Percentiles rank a stretch among this genome's conserved stretches.
These are phyloP conservation scores for Suillus variegatus DNA, from an alignment of 768 basidiomycete genomes.

Conservation along the genomic window DNA sequence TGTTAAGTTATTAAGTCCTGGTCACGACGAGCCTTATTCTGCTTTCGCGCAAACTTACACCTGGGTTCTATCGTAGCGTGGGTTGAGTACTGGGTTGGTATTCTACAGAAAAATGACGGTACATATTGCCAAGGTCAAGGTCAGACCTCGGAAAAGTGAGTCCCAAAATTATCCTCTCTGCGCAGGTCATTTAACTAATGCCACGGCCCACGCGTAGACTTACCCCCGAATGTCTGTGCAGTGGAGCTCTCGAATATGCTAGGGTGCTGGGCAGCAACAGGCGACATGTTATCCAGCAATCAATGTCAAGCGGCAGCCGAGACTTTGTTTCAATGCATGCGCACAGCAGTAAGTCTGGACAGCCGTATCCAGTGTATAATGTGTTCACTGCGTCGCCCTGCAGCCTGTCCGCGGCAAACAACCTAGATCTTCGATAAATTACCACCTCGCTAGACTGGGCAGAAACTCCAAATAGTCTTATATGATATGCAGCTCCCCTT, in stretches of 20 bases:
- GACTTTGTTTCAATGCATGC: constrained; percentile 78
- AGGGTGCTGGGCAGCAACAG: constrained; percentile 80
- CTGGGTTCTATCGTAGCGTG: background rate
- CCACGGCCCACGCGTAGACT: constrained; percentile 17
- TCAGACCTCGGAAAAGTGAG: constrained; percentile 74
- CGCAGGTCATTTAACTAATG: constrained; percentile 14
- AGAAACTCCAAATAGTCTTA: constrained; percentile 67
- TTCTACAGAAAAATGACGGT: constrained; percentile 43
- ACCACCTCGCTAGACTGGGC: constrained; percentile 80
- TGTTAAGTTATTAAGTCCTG: background rate
- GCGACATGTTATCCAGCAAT: constrained; percentile 56
- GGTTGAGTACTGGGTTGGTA: background rate
- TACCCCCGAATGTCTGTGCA: constrained; percentile 52
- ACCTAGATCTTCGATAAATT: constrained; percentile 83
- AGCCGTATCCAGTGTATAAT: background rate
- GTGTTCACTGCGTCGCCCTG: constrained; percentile 6
- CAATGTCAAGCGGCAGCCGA: constrained; percentile 62
- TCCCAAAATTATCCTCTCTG: constrained; percentile 7
- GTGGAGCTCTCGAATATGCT: constrained; percentile 77
- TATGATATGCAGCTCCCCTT: background rate
- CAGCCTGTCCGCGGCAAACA: constrained; percentile 70
- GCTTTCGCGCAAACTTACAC: background rate
- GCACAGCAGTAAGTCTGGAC: constrained; percentile 66
- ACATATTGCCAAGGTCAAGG: constrained; percentile 81
- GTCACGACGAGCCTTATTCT: background rate